Conservation (phyloP, 345 rosid genomes). For the Sisymbrium irio region DNA sequence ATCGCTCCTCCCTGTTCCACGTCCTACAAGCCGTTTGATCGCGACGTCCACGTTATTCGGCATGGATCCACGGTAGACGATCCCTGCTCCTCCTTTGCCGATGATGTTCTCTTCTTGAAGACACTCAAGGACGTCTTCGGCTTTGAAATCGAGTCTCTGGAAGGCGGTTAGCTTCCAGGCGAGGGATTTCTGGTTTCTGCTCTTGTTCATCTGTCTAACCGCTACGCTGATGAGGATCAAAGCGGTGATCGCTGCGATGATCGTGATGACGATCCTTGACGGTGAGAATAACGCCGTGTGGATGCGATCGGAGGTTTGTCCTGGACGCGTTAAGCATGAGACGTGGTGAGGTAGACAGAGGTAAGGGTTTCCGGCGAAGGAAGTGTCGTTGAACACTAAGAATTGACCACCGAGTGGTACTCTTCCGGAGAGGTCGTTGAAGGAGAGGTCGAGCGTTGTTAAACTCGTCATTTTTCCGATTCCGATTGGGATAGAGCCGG, state of each 20-base stretch:
- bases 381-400: slow-evolving; percentile 59
- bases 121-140: slow-evolving; percentile 77
- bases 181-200: slow-evolving; percentile 42
- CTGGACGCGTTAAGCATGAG: slow-evolving; percentile 41
- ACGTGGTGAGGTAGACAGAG: slow-evolving; percentile 50
- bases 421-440: slow-evolving; percentile 59
- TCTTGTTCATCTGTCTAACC: slow-evolving; percentile 48
- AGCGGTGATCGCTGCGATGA: slow-evolving; percentile 41
- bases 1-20: slow-evolving; percentile 61
- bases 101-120: slow-evolving; percentile 84
- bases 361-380: slow-evolving; percentile 66
- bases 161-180: slow-evolving; percentile 87
- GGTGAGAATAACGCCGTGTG: slow-evolving; percentile 39
- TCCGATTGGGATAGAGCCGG: slow-evolving; percentile 64
- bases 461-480: slow-evolving; percentile 70
- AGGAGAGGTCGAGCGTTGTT: slow-evolving; percentile 71
- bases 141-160: slow-evolving; percentile 71
- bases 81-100: slow-evolving; percentile 94
- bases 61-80: slow-evolving; percentile 86
- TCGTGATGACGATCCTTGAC: slow-evolving; percentile 42
- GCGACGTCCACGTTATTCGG: slow-evolving; percentile 66
- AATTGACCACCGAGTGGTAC: slow-evolving; percentile 79
- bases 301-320: slow-evolving; percentile 27
- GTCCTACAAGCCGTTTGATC: slow-evolving; percentile 70
- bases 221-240: slow-evolving; percentile 45